These are phyloP conservation scores for Kodamaea derodonti DNA, from an alignment of 1,139 yeast genomes.

Conservation along the genomic window DNA sequence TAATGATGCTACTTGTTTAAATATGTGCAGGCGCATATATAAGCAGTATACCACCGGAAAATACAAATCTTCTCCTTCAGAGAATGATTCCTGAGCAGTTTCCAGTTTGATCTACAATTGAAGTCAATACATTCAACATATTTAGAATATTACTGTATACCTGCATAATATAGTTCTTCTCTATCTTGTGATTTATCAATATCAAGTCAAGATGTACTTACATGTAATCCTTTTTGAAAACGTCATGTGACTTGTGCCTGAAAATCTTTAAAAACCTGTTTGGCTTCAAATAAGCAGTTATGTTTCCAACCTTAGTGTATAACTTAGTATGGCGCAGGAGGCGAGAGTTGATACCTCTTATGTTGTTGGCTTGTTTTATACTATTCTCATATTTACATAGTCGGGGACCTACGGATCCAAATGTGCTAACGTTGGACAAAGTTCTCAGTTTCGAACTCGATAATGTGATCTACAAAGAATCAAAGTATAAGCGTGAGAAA, in stretches of 20 bases:
- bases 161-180: too few relatives aligned
- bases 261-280: neutral
- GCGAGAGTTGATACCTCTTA: neutral
- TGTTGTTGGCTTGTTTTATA: neutral
- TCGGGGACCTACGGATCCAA: neutral
- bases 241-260: neutral
- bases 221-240: too few relatives aligned
- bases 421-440: constrained; percentile 15
- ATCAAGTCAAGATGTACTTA: too few relatives aligned
- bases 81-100: too few relatives aligned
- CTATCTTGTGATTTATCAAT: too few relatives aligned
- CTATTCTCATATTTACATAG: neutral
- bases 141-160: too few relatives aligned
- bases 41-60: too few relatives aligned
- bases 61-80: too few relatives aligned
- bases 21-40: too few relatives aligned
- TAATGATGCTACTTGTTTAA: too few relatives aligned
- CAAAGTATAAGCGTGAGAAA: constrained; percentile 23
- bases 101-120: too few relatives aligned
- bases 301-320: neutral
- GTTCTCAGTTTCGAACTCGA: constrained; percentile 16
- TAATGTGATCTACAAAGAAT: constrained; percentile 22
- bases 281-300: neutral
- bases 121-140: too few relatives aligned
- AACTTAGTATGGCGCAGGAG: neutral